Evolutionary conservation across 352 stramenopile genomes (phyloP), one percentile per base, ranked within the genome.

Genomic region (Globisporangium canariense): DNA sequence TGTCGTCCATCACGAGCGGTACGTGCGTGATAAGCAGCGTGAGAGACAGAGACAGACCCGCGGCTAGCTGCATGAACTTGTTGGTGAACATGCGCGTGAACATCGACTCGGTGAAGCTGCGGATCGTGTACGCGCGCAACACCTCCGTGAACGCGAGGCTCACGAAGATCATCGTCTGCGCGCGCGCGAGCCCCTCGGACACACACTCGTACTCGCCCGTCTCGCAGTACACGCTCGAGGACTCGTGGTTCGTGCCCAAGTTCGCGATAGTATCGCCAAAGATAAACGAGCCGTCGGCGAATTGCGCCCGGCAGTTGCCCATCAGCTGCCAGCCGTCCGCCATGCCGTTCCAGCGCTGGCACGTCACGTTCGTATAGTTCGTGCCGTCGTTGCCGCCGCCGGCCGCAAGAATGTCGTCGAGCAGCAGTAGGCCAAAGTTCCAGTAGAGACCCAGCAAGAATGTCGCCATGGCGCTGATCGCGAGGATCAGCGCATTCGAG

Each of bases 121-220:
- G 82, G 22, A 93, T 73, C 62, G 82, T 91, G 71, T 88, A 93
- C 46, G 84, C 82, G 51, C 84, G 84, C 46, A 93, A 65, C 40
- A 93, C 79, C 43, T 93, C 82, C 20, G 83, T 91, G 60, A 90
- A 88, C 7, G 77, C 74, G 40, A 93, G 64, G 3, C 69, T 73
- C 40, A 90, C 66, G 56, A 93, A 91, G 36, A 81, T 85, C 84
- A 91, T 89, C 0, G 84, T 93, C 66, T 91, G 82, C 11, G 82
- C 68, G 18, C 83, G 84, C 1, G 76, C 75, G 25, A 90, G 65
- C 16, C 82, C 84, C 10, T 77, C 76, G 7, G 75, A 77, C 9
- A 90, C 63, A 60, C 84, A 93, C 46, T 78, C 75, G 51, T 82
- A 89, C 53, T 87, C 71, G 40, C 76, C 76, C 47, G 77, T 78